Evolutionary conservation across 371 early-diverging fungal genomes (phyloP).

Genomic region (Rhizopus arrhizus): DNA sequence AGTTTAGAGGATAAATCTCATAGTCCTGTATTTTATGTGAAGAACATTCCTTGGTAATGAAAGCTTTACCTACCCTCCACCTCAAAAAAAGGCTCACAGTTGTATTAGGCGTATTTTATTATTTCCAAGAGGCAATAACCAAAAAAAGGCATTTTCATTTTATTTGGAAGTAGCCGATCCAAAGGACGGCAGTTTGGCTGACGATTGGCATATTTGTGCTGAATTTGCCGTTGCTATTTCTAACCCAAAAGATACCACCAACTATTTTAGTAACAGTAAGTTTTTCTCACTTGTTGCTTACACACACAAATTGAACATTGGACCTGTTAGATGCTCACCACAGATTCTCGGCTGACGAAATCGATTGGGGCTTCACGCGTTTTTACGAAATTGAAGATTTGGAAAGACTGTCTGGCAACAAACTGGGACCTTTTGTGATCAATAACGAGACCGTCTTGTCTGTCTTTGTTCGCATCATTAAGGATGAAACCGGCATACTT

Average conservation of each 20-base stretch:
- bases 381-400: conserved; percentile 67
- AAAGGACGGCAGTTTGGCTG: conserved; percentile 27
- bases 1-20: conserved; percentile 23
- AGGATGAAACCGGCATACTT: conserved; percentile 89
- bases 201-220: conserved; percentile 85
- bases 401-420: conserved; percentile 28
- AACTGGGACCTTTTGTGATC: conserved; percentile 60
- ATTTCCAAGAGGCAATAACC: conserved; percentile 90
- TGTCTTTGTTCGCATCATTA: conserved; percentile 78
- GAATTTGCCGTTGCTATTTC: conserved; percentile 82
- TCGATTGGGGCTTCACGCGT: conserved; percentile 95
- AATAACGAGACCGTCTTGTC: conserved; percentile 70
- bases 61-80: background rate
- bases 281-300: conserved; percentile 1
- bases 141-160: conserved; percentile 67
- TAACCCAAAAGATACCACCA: conserved; percentile 76
- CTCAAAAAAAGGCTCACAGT: background rate
- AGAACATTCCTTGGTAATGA: conserved; percentile 28
- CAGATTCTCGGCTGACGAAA: conserved; percentile 80
- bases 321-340: conserved; percentile 77
- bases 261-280: conserved; percentile 66
- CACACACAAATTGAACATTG: background rate
- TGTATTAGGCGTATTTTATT: conserved; percentile 59
- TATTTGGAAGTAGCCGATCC: conserved; percentile 86
- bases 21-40: conserved; percentile 23